Base-by-base conservation (phyloP, 441 rosid genomes). In the Mallotus japonicus region DNA sequence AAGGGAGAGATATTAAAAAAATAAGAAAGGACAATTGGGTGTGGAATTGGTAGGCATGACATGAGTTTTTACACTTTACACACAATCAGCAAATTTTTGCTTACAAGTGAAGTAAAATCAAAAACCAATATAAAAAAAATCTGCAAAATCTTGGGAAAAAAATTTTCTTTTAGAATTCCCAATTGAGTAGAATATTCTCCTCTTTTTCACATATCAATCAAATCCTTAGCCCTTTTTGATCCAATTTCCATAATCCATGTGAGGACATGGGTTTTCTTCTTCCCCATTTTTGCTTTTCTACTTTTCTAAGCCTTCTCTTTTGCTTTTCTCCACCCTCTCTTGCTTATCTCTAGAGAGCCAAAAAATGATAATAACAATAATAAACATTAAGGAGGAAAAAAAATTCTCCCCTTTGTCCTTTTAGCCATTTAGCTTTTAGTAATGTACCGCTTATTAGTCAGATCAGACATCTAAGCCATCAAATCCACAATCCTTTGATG, bases 401-500 rank as follows among this genome's bases (percentile, higher is more conserved):
- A 28, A 28, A 28, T 28, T 28, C 32, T 28, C 32, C 32, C 32
- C 24, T 24, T 24, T 10, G 7, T 3, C 40, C 4, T 28, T 34
- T 28, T 32, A 14, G 5, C 5, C 4, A 16, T 16, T 8, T 54
- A 20, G 16, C 0, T 54, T 68, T 54, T 17, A 8, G 5, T 22
- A 20, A 15, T 8, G 24, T 20, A 11, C 20, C 12, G 59, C 73
- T 13, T 14, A 61, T 28, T 28, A 28, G 32, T 28, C 32, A 28
- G 32, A 6, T 71, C 63, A 93, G 75, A 95, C 92, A 67, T 82
- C 85, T 75, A 95, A 75, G 65, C 99, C 99, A 78, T 92, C 98
- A 73, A 95, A 95, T 62, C 99, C 98, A 80, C 98, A 95, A 72
- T 91, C 97, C 89, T 95, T 95, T 86, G 86, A 85, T 5, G 90